Evolutionary conservation across 164 flowering plant species (phyloP).

Genomic region (Tinospora cordifolia): DNA sequence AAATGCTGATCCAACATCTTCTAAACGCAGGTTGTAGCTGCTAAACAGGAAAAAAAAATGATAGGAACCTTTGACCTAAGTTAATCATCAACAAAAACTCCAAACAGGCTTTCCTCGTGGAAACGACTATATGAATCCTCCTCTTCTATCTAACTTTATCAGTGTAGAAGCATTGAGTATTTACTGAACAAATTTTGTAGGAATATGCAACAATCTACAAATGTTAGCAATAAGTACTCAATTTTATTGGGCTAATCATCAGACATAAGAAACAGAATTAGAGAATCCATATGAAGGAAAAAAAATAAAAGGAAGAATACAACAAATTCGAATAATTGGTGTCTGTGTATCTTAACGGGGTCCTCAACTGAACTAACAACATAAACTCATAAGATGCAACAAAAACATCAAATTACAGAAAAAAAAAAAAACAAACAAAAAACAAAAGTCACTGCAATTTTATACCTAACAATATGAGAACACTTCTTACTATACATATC

Average conservation of each 20-base stretch:
- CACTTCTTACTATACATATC: slow-evolving; percentile 86
- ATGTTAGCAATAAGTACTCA: not conserved
- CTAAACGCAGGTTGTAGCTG: not conserved
- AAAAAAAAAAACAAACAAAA: not conserved
- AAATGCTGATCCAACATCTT: not conserved
- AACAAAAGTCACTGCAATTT: not conserved
- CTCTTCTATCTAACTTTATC: too few species aligned
- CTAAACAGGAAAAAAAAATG: not conserved
- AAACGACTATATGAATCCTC: too few species aligned
- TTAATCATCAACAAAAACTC: not conserved
- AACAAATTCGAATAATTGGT: not conserved
- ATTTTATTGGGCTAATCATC: not conserved
- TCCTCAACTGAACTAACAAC: not conserved
- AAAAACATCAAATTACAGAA: not conserved
- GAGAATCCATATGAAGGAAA: not conserved
- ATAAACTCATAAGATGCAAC: not conserved
- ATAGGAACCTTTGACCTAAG: too few species aligned
- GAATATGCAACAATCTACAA: not conserved
- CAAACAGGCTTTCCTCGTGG: not conserved
- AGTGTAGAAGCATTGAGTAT: not conserved
- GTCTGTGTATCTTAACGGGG: not conserved
- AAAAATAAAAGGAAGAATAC: not conserved
- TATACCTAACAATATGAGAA: slow-evolving; percentile 72
- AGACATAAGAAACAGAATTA: not conserved
- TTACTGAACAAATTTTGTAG: not conserved